A percentile compares a stretch with the other conserved stretches of the same genome.
Evolutionary conservation across 108 stramenopile genomes (phyloP).

Genomic region (Parietichytrium sp.): DNA sequence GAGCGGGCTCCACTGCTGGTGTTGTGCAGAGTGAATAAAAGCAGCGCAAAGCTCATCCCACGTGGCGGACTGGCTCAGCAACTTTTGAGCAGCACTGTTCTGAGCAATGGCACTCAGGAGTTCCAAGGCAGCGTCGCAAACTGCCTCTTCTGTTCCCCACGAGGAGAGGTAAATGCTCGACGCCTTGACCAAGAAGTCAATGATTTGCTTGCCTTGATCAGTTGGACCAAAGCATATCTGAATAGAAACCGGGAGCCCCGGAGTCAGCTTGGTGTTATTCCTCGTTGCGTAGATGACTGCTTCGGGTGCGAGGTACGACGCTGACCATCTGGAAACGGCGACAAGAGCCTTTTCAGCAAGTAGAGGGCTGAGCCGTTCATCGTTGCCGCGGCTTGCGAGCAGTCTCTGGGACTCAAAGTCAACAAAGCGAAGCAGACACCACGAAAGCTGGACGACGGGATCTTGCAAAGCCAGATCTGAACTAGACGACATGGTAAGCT

Average conservation of each 20-base stretch:
- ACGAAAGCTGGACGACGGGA: conserved; percentile 12
- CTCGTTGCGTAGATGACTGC: not conserved
- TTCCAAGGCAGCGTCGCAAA: not conserved
- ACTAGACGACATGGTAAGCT: not conserved
- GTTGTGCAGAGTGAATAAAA: not conserved
- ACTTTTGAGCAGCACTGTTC: not conserved
- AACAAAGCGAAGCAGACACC: not conserved
- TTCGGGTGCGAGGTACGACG: not conserved
- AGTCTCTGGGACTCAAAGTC: conserved; percentile 2
- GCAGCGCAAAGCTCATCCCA: conserved; percentile 3
- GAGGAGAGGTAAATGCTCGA: not conserved
- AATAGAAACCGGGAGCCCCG: not conserved
- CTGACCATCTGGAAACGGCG: conserved; percentile 7
- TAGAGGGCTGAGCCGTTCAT: conserved; percentile 11
- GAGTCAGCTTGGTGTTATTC: not conserved
- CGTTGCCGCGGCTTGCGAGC: not conserved
- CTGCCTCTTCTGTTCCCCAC: conserved; percentile 16
- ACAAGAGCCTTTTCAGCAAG: not conserved
- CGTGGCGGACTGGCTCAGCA: not conserved
- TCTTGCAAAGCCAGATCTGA: not conserved
- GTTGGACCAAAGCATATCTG: not conserved
- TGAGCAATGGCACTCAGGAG: not conserved
- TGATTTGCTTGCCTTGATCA: not conserved
- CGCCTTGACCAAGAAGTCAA: not conserved
- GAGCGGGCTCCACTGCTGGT: not conserved